A percentile compares a stretch with the other conserved stretches of the same genome.
phyloP scores from a whole-genome alignment of 495 filamentous ascomycete species.

The Parachaetomium inaequale region DNA sequence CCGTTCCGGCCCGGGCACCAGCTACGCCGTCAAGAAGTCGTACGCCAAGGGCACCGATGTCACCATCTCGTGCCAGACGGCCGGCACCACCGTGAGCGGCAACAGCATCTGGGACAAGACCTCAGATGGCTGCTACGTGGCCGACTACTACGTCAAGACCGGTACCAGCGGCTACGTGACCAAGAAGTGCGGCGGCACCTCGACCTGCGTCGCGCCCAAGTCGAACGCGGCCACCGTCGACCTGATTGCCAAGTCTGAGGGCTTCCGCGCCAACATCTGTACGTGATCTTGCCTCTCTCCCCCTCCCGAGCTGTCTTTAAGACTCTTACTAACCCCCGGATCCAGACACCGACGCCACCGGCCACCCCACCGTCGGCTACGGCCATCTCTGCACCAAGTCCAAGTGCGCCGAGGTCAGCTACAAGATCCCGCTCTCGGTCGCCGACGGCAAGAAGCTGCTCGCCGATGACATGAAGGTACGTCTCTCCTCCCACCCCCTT shows the following conservation, averaged over 20 bases:
- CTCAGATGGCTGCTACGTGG: slow-evolving; percentile 29
- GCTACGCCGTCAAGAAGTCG: slow-evolving; percentile 19
- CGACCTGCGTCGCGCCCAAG: slow-evolving; percentile 13
- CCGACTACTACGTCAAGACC: slow-evolving; percentile 31
- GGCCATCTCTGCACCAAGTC: slow-evolving; percentile 47
- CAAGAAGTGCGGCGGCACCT: slow-evolving; percentile 14
- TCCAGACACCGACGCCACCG: slow-evolving; percentile 41
- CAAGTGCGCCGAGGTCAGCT: slow-evolving; percentile 44
- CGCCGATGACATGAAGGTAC: slow-evolving; percentile 40
- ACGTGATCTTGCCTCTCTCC: background rate
- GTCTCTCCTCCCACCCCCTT: background rate
- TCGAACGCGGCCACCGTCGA: slow-evolving; percentile 23
- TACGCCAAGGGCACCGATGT: slow-evolving; percentile 26
- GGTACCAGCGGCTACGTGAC: slow-evolving; percentile 26
- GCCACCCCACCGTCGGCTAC: slow-evolving; percentile 50
- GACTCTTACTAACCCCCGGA: background rate
- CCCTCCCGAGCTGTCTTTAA: background rate
- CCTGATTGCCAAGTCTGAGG: slow-evolving; percentile 24
- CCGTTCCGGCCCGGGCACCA: slow-evolving; percentile 27
- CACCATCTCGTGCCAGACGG: slow-evolving; percentile 28
- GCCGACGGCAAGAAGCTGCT: slow-evolving; percentile 41
- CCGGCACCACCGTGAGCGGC: slow-evolving; percentile 21
- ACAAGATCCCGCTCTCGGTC: slow-evolving; percentile 43
- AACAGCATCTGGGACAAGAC: slow-evolving; percentile 36
- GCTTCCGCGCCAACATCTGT: slow-evolving; percentile 19